These are phyloP conservation scores for Eimeria maxima DNA, from an alignment of 169 alveolate genomes.

Conservation along the genomic window DNA sequence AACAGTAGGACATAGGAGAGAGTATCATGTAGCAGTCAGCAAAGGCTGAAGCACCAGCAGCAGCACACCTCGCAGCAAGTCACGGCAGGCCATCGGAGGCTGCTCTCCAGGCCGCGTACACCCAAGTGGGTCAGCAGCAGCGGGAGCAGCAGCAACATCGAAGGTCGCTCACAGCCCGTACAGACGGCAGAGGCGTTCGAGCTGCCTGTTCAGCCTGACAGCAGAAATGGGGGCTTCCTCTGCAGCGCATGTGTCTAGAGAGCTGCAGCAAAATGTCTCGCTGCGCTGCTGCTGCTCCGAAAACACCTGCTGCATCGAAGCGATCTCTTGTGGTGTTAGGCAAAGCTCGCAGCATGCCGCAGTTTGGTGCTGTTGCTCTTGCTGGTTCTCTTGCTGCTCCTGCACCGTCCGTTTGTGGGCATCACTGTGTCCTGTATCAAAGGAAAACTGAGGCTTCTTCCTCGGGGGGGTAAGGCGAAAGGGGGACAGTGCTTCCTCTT, in stretches of 20 bases:
- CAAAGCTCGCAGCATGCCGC: slow-evolving; percentile 43
- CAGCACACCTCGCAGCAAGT: neutral
- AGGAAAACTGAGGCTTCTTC: slow-evolving; percentile 70
- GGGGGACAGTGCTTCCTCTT: slow-evolving; percentile 28
- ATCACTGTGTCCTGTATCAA: slow-evolving; percentile 1
- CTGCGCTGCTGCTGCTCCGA: slow-evolving; percentile 65
- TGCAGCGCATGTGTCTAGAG: slow-evolving; percentile 60
- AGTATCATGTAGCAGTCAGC: neutral
- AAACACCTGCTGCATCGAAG: slow-evolving; percentile 66
- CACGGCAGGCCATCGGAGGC: neutral
- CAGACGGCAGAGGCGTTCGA: slow-evolving; percentile 69
- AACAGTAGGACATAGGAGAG: neutral
- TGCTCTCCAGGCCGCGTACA: neutral
- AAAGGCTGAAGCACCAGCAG: neutral
- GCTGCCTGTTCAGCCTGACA: slow-evolving; percentile 50
- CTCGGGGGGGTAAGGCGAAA: slow-evolving; percentile 58
- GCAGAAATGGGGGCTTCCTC: slow-evolving; percentile 46
- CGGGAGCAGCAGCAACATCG: slow-evolving; percentile 45
- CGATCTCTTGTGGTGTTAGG: slow-evolving; percentile 43
- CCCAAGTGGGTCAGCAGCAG: neutral
- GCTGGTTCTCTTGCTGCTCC: neutral
- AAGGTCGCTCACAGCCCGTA: slow-evolving; percentile 47
- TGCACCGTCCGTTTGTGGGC: neutral
- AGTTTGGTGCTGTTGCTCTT: slow-evolving; percentile 13
- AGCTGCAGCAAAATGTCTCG: slow-evolving; percentile 40